phyloP scores from a whole-genome alignment of 805 yeast genomes.

The Torulaspora quercuum region DNA sequence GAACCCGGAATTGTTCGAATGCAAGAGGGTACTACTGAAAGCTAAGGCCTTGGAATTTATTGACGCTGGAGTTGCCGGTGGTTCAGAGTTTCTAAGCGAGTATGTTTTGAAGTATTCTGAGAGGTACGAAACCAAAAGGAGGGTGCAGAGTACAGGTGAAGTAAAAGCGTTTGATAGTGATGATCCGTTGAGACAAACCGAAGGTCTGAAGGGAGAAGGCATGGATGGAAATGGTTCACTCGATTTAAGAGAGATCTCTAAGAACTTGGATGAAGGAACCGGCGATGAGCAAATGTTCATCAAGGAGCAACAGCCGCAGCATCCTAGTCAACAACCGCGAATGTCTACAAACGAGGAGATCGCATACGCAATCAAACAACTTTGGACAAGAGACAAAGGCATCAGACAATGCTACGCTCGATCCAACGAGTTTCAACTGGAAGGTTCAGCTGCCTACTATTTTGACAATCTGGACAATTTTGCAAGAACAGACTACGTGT shows the following conservation, averaged over 20 bases:
- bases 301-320: slow-evolving; percentile 16
- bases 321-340: slow-evolving; percentile 7
- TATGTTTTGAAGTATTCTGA: slow-evolving; percentile 61
- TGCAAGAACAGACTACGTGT: slow-evolving; percentile 59
- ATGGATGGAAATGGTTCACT: slow-evolving; percentile 6
- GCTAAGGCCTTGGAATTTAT: slow-evolving; percentile 59
- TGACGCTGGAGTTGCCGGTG: slow-evolving; percentile 66
- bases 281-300: slow-evolving; percentile 29
- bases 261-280: slow-evolving; percentile 24
- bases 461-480: slow-evolving; percentile 69
- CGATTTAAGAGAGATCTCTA: slow-evolving; percentile 26
- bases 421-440: slow-evolving; percentile 79
- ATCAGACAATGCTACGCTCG: slow-evolving; percentile 54
- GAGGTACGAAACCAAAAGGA: slow-evolving; percentile 49
- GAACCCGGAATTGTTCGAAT: slow-evolving; percentile 43
- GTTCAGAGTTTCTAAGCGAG: slow-evolving; percentile 58
- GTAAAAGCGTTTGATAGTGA: slow-evolving; percentile 36
- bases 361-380: slow-evolving; percentile 61
- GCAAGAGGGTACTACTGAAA: slow-evolving; percentile 49
- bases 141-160: slow-evolving; percentile 53
- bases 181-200: slow-evolving; percentile 8
- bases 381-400: slow-evolving; percentile 74
- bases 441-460: slow-evolving; percentile 76
- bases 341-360: slow-evolving; percentile 46
- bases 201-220: slow-evolving; percentile 18